These are phyloP conservation scores for Plenodomus biglobosus DNA, from an alignment of 2,329 filamentous ascomycete genomes.

Conservation along the genomic window DNA sequence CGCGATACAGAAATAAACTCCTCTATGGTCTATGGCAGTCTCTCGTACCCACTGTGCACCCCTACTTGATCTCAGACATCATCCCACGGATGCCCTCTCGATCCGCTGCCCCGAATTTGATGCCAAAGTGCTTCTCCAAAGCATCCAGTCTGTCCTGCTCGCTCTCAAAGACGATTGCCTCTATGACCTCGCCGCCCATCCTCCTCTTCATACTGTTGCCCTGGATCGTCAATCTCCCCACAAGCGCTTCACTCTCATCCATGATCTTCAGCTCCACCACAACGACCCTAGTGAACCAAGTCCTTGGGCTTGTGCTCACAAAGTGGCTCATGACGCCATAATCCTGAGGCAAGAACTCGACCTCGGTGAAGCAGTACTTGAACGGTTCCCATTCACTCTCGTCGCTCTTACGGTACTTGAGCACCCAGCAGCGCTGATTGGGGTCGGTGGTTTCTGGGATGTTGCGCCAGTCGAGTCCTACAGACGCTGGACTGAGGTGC, in stretches of 20 bases:
- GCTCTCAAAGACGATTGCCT: conserved; percentile 44
- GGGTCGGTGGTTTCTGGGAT: conserved; percentile 37
- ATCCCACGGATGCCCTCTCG: conserved; percentile 42
- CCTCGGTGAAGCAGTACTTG: conserved; percentile 63
- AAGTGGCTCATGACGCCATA: conserved; percentile 40
- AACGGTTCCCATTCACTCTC: conserved; percentile 57
- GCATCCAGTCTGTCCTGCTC: conserved; percentile 50
- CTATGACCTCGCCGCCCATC: conserved; percentile 46
- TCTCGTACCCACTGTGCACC: neutral
- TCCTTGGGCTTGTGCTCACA: conserved; percentile 37
- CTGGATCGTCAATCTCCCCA: conserved; percentile 47
- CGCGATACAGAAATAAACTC: conserved; percentile 17
- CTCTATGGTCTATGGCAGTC: conserved; percentile 7
- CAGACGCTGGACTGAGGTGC: conserved; percentile 37
- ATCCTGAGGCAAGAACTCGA: conserved; percentile 40
- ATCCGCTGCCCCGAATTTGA: conserved; percentile 45
- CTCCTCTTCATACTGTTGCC: conserved; percentile 51
- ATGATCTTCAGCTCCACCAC: conserved; percentile 56
- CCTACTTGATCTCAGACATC: conserved; percentile 38
- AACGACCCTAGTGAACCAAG: conserved; percentile 37
- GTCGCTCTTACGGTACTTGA: conserved; percentile 39
- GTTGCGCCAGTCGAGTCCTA: conserved; percentile 39
- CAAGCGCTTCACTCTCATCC: conserved; percentile 37
- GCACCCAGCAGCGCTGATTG: conserved; percentile 49
- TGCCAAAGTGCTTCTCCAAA: conserved; percentile 49